Base-by-base conservation (phyloP, 805 yeast genomes). In the Monosporozyma siamensis region DNA sequence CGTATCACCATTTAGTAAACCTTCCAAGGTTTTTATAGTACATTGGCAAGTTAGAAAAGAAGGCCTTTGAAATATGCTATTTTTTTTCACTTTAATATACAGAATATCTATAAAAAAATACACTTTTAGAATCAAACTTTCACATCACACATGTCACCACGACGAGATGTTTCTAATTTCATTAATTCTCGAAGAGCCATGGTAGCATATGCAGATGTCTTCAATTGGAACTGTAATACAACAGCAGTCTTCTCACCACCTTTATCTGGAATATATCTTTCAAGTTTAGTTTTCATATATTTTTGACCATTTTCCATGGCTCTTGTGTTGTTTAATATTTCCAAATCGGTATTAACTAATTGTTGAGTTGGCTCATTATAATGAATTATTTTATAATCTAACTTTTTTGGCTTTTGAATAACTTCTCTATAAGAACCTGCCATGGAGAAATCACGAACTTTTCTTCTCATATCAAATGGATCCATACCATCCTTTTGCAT, bases 171-270 rank as follows among this genome's bases (percentile, higher is more conserved):
- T 50, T 82, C 90, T 25, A 77, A 73, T 58, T 79, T 82, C 84
- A 89, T 78, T 40, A 86, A 75, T 61, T 92, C 97, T 58, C 98
- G 75, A 40, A 92, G 65, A 1, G 95, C 95, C 98, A 92, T 94
- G 0, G 99, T 92, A 1, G 99, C 99, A 61, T 92, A 92, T 6
- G 94, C 80, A 27, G 96, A 82, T 3, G 84, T 79, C 4, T 88
- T 90, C 45, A 92, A 69, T 55, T 78, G 82, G 71, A 92, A 70
- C 51, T 74, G 79, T 45, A 94, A 60, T 4, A 92, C 71, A 11
- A 89, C 77, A 0, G 95, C 97, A 0, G 70, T 67, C 44, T 74
- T 77, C 2, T 60, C 56, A 6, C 77, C 83, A 35, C 61, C 58
- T 38, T 67, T 66, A 34, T 57, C 65, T 21, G 61, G 62, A 8